Evolutionary conservation across 371 early-diverging fungal genomes (phyloP), one percentile per base, ranked within the genome.

Genomic region (Rhizomucor miehei): DNA sequence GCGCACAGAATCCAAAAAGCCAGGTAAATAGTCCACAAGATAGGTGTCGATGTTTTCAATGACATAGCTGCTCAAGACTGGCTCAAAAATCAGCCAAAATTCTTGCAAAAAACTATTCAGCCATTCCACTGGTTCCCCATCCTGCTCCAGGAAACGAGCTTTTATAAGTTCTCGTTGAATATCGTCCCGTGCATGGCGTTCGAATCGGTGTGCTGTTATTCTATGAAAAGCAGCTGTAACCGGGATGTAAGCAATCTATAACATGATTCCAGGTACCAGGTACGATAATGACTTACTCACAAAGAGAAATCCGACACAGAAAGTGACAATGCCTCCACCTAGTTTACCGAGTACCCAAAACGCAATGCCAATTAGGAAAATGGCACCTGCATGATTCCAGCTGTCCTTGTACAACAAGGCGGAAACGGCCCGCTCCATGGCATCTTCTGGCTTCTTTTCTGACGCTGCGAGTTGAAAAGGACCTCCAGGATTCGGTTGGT

Each of bases 11-110:
- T 95, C 95, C 25, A 98, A 67, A 69, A 95, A 95, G 0, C 87
- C 83, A 1, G 99, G 97, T 29, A 89, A 86, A 52, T 84, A 86
- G 47, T 91, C 87, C 3, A 81, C 86, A 37, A 97, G 69, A 36
- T 90, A 80, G 40, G 76, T 78, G 71, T 93, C 89, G 47, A 89
- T 85, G 19, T 79, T 80, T 44, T 85, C 86, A 17, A 89, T 86
- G 19, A 96, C 82, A 9, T 84, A 77, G 10, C 86, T 85, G 44
- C 93, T 89, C 46, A 99, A 71, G 4, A 86, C 85, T 1, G 99
- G 95, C 75, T 99, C 99, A 57, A 90, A 92, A 53, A 94, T 94
- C 13, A 90, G 71, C 99, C 99, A 99, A 67, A 97, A 93, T 20
- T 77, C 74, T 47, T 74, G 53, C 44, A 96, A 65, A 66, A 98